Evolutionary conservation across 805 yeast species (phyloP), one percentile per base, ranked within the genome.

Genomic region (Kodamaea kaohsiungensis): DNA sequence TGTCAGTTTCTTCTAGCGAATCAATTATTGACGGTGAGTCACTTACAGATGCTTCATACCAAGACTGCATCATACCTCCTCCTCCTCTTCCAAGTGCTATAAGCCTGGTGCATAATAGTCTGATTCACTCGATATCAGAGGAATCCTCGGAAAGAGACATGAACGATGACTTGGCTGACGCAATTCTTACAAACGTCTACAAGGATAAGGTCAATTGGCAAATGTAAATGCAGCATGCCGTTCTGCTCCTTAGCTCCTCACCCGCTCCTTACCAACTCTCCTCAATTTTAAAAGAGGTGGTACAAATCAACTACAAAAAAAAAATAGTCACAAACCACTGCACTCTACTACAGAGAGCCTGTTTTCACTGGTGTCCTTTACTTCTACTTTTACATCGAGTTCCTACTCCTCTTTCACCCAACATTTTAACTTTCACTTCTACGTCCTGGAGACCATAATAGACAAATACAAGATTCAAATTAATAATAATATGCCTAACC

Each of bases 11-110:
- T 13, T 40, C 45, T n/a, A 15, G 25, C 19, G 45, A 40, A 19
- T 19, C 19, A 13, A 18, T 8, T 39, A 39, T 3, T 15, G 43
- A 39, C 17, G 37, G 16, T 6, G 37, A 7, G 7, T 22, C 35
- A 7, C 37, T 43, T 8, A 25, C 47, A 10, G 45, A 40, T 40
- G 17, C 45, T 6, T 40, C 45, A 12, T 40, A 15, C 40, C 51
- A 48, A 9, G 52, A 49, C 33, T 49, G 45, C 43, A 43, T 49
- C 8, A 49, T 49, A 2, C 52, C 52, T 19, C 48, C 52, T 7
- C 52, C 52, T 2, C 45, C 45, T 3, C 19, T 40, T 3, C 45
- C 45, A 12, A 40, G 45, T 17, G 45, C 45, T 17, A 40, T 40
- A 2, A 40, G 45, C 25, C 45, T 40, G 45, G 45, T 40, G 19